A percentile compares a stretch with the other conserved stretches of the same genome.
These are phyloP conservation scores for Colletotrichum tropicicola DNA, from an alignment of 2,329 filamentous ascomycete species.

Conservation along the genomic window DNA sequence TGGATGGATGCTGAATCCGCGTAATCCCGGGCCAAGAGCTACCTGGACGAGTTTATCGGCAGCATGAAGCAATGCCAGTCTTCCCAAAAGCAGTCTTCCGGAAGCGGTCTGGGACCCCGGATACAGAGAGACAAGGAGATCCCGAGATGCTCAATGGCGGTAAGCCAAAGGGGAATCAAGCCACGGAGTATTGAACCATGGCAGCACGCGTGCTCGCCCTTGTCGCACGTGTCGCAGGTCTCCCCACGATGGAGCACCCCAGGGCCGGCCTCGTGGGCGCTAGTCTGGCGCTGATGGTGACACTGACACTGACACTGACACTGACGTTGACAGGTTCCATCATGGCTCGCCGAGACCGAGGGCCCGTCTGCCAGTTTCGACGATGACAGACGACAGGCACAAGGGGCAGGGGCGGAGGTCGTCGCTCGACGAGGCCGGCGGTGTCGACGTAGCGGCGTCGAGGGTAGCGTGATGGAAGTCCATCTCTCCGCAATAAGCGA, in stretches of 20 bases:
- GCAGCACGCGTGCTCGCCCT: not conserved
- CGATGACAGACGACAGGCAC: not conserved
- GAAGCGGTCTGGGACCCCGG: not conserved
- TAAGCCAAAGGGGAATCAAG: not conserved
- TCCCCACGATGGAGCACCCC: not conserved
- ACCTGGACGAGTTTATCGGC: not conserved
- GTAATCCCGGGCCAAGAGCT: not conserved
- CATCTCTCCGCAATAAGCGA: conserved; percentile 2
- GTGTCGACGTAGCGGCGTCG: not conserved
- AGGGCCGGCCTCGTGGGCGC: conserved; percentile 3
- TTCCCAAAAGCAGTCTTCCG: not conserved
- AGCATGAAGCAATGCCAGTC: not conserved
- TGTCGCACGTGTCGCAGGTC: not conserved
- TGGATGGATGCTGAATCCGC: not conserved
- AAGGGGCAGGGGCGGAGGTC: not conserved
- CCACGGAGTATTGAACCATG: not conserved
- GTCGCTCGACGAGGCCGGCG: not conserved
- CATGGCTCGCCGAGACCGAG: no score
- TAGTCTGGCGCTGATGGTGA: not conserved
- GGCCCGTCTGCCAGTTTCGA: no score
- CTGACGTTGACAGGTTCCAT: not conserved
- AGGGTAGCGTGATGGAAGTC: conserved; percentile 1
- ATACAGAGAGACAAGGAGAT: not conserved
- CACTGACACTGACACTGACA: not conserved
- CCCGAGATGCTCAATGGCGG: not conserved